Evolutionary conservation across 148 eudicot genomes (phyloP).

Genomic region (Amaranthus palmeri): DNA sequence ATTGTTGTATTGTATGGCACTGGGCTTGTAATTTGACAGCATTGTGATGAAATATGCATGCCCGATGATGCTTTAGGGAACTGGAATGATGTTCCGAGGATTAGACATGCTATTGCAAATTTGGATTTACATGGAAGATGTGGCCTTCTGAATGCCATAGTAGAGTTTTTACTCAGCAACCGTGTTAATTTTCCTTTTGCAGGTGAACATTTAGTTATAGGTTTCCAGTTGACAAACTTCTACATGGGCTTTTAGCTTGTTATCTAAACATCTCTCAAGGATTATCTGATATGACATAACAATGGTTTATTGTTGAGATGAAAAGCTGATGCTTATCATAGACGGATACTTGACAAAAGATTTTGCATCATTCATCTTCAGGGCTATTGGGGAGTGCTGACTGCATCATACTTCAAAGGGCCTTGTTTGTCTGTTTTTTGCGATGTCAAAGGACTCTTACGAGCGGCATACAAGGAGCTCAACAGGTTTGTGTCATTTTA

Average conservation of each 20-base stretch:
- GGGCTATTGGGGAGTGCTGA: constrained; percentile 6
- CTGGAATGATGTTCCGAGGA: too few species aligned
- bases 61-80: too few species aligned
- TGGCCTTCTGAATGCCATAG: too few species aligned
- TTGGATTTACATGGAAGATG: too few species aligned
- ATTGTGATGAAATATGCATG: too few species aligned
- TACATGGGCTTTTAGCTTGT: constrained; percentile 1
- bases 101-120: too few species aligned
- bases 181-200: not conserved
- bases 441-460: constrained; percentile 30
- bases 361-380: constrained; percentile 5
- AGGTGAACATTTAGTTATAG: constrained; percentile 11
- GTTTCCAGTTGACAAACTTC: not conserved
- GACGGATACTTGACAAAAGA: constrained; percentile 3
- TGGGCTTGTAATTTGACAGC: too few species aligned
- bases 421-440: constrained; percentile 13
- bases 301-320: not conserved
- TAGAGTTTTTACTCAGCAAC: too few species aligned
- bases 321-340: constrained; percentile 3
- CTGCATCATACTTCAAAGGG: constrained; percentile 4
- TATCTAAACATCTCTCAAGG: not conserved
- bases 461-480: constrained; percentile 28
- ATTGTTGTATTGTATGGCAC: too few species aligned
- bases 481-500: constrained; percentile 11
- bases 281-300: constrained; percentile 6